A percentile compares a stretch with the other conserved stretches of the same genome.
Evolutionary conservation across 2,329 filamentous ascomycete species (phyloP).

Genomic region (Exophiala aquamarina): DNA sequence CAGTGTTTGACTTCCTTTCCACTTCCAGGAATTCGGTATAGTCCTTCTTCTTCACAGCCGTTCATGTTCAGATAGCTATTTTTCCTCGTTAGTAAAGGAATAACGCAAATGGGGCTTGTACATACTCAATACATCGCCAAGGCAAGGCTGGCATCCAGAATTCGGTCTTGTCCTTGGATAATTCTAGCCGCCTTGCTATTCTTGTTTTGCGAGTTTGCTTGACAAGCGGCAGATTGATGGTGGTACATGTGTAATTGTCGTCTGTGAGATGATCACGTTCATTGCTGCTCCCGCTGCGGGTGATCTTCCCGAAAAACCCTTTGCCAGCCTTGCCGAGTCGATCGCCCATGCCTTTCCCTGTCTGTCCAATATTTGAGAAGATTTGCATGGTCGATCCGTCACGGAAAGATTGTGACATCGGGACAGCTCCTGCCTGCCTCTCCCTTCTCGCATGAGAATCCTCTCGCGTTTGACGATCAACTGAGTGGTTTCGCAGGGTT

Average conservation of each 20-base stretch:
- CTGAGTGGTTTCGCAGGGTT: slow-evolving; percentile 67
- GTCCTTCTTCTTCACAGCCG: slow-evolving; percentile 86
- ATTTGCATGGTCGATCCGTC: slow-evolving; percentile 64
- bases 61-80: slow-evolving; percentile 84
- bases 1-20: slow-evolving; percentile 89
- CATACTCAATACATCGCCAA: slow-evolving; percentile 87
- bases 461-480: slow-evolving; percentile 56
- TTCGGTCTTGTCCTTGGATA: slow-evolving; percentile 91
- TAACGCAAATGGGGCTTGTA: slow-evolving; percentile 19
- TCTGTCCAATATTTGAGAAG: slow-evolving; percentile 71
- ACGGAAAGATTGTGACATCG: slow-evolving; percentile 51
- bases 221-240: slow-evolving; percentile 81
- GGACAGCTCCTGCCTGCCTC: slow-evolving; percentile 16
- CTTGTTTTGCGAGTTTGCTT: slow-evolving; percentile 88
- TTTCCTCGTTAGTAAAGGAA: slow-evolving; percentile 9
- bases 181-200: slow-evolving; percentile 84
- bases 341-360: slow-evolving; percentile 72
- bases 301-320: slow-evolving; percentile 76
- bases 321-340: slow-evolving; percentile 71
- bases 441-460: slow-evolving; percentile 26
- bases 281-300: slow-evolving; percentile 68
- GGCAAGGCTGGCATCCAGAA: slow-evolving; percentile 98
- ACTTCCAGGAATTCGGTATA: slow-evolving; percentile 90
- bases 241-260: slow-evolving; percentile 78
- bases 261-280: slow-evolving; percentile 69